Conservation (phyloP, 2,329 filamentous ascomycete genomes). For the Pleurostoma richardsiae region DNA sequence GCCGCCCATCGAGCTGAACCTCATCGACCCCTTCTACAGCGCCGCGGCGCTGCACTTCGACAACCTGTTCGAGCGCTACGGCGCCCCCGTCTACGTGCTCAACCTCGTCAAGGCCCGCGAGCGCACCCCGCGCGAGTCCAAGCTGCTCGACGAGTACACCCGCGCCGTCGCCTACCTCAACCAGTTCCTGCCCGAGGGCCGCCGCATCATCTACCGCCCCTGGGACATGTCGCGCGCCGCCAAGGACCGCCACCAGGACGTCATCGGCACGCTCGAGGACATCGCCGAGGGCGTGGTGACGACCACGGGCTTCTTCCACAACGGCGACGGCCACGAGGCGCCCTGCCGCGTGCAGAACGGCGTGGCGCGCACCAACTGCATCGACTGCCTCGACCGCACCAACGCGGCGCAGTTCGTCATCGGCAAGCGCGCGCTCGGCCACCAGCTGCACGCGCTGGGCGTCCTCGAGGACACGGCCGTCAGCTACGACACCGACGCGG, state of each 20-base stretch:
- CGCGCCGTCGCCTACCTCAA: slow-evolving; percentile 88
- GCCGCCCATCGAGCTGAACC: slow-evolving; percentile 88
- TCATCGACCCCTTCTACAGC: slow-evolving; percentile 94
- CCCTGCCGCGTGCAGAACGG: slow-evolving; percentile 78
- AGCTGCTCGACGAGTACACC: slow-evolving; percentile 82
- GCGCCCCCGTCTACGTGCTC: slow-evolving; percentile 83
- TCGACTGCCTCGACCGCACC: slow-evolving; percentile 93
- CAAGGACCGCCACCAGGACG: slow-evolving; percentile 87
- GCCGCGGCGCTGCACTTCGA: slow-evolving; percentile 93
- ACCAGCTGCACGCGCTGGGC: slow-evolving; percentile 87
- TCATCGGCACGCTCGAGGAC: slow-evolving; percentile 83
- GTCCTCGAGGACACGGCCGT: slow-evolving; percentile 73
- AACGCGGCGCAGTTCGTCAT: slow-evolving; percentile 98
- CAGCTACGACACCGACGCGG: slow-evolving; percentile 91
- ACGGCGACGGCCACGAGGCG: slow-evolving; percentile 67
- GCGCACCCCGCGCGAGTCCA: slow-evolving; percentile 84
- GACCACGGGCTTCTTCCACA: slow-evolving; percentile 91
- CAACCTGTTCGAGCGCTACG: slow-evolving; percentile 88
- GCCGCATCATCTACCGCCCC: slow-evolving; percentile 87
- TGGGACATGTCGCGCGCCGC: slow-evolving; percentile 98
- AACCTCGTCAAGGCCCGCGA: slow-evolving; percentile 90
- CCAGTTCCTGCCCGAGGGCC: slow-evolving; percentile 78
- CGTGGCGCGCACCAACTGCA: slow-evolving; percentile 92
- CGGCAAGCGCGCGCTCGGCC: slow-evolving; percentile 85
- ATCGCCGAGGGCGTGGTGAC: slow-evolving; percentile 85